These are phyloP conservation scores for Chalaropsis thielavioides DNA, from an alignment of 2,329 filamentous ascomycete species.

Conservation along the genomic window DNA sequence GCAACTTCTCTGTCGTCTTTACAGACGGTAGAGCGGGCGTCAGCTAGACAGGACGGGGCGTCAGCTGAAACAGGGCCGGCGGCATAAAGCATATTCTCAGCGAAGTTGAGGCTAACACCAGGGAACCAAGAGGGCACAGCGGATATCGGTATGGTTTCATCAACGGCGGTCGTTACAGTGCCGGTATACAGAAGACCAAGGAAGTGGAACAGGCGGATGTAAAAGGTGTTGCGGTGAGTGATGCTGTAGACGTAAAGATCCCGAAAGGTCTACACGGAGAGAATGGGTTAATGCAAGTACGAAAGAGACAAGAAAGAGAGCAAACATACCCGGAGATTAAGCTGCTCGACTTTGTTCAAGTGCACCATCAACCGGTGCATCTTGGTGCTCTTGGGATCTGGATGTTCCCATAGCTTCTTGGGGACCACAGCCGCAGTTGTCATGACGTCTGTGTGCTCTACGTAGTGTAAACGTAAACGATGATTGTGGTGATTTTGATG, in stretches of 20 bases:
- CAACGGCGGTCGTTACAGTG: constrained; percentile 44
- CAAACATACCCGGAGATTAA: constrained; percentile 42
- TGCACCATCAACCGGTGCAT: constrained; percentile 55
- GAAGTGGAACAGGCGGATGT: constrained; percentile 45
- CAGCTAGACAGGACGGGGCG: constrained; percentile 25
- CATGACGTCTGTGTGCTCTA: neutral
- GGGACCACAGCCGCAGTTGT: constrained; percentile 25
- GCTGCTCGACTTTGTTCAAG: constrained; percentile 42
- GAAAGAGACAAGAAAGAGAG: neutral
- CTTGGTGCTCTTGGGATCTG: constrained; percentile 43
- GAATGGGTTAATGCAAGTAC: neutral
- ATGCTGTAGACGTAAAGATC: constrained; percentile 60
- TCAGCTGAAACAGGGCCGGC: constrained; percentile 20
- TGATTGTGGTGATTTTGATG: too few relatives aligned
- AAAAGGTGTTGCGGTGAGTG: constrained; percentile 48
- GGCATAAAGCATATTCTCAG: constrained; percentile 64
- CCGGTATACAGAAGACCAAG: constrained; percentile 50
- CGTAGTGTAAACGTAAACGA: too few relatives aligned
- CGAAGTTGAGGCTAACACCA: constrained; percentile 59
- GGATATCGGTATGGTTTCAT: constrained; percentile 56
- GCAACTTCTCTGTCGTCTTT: constrained; percentile 62
- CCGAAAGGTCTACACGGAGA: constrained; percentile 40
- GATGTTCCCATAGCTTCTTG: constrained; percentile 55
- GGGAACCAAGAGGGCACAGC: constrained; percentile 62
- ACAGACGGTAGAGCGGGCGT: constrained; percentile 35